Conservation (phyloP, 2,329 filamentous ascomycete genomes). For the Sporothrix schenckii region DNA sequence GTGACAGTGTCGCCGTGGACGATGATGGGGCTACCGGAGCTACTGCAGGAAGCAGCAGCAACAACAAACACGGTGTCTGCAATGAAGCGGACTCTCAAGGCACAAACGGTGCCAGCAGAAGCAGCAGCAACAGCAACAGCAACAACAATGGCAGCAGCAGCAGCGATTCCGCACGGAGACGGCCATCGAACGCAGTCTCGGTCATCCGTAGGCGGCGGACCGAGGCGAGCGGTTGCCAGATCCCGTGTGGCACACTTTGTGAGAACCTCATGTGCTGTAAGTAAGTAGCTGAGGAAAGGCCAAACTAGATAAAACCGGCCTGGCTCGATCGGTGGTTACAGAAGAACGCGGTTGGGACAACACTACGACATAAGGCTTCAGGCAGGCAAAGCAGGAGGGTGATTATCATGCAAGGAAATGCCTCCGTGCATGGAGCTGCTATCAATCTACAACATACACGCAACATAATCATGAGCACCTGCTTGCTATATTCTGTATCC, state of each 20-base stretch:
- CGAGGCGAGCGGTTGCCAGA: conserved; percentile 50
- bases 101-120: not conserved
- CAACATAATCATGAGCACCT: too few species aligned
- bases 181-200: conserved; percentile 31
- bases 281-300: conserved; percentile 12
- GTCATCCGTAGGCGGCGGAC: conserved; percentile 38
- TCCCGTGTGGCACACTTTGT: conserved; percentile 56
- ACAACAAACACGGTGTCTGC: not conserved
- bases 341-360: not conserved
- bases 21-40: not conserved
- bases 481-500: too few species aligned
- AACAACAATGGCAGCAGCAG: not conserved
- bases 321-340: not conserved
- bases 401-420: too few species aligned
- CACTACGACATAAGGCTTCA: too few species aligned
- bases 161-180: conserved; percentile 3
- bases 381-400: too few species aligned
- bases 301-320: not conserved
- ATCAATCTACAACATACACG: too few species aligned
- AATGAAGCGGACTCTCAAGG: not conserved
- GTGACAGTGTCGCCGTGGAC: not conserved
- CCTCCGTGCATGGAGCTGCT: too few species aligned
- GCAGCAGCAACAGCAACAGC: not conserved
- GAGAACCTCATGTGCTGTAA: conserved; percentile 57
- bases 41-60: not conserved